These are phyloP conservation scores for Alternaria atra DNA, from an alignment of 2,329 filamentous ascomycete species.

Conservation along the genomic window DNA sequence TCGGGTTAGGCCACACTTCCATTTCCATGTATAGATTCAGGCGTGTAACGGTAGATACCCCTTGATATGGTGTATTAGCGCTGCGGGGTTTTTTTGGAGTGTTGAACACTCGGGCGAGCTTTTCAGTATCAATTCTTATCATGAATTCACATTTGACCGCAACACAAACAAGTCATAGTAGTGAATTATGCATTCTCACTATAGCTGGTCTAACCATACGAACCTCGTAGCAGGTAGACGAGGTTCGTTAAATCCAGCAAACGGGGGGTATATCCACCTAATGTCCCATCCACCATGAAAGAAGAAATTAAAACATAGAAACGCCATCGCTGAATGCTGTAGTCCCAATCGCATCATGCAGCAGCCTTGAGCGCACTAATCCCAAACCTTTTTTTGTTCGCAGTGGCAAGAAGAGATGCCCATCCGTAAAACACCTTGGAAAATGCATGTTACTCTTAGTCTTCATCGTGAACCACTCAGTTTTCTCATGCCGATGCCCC, in stretches of 20 bases:
- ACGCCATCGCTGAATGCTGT: slow-evolving; percentile 40
- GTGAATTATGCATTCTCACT: slow-evolving; percentile 4
- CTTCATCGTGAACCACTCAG: background rate
- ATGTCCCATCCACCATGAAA: background rate
- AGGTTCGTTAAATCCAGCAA: background rate
- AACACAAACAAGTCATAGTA: background rate
- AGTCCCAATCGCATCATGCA: slow-evolving; percentile 7
- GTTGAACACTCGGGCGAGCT: too few relatives aligned
- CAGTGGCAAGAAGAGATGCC: background rate
- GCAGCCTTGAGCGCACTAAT: background rate
- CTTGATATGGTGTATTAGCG: background rate
- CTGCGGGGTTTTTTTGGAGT: background rate
- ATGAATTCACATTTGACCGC: background rate
- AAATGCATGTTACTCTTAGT: slow-evolving; percentile 6
- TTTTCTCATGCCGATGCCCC: background rate
- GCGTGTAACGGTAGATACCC: background rate
- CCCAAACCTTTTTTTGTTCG: background rate
- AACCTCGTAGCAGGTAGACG: background rate
- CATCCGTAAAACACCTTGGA: slow-evolving; percentile 5
- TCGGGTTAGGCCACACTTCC: background rate
- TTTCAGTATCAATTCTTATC: background rate
- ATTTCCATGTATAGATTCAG: background rate
- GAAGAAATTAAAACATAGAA: slow-evolving; percentile 4
- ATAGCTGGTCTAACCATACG: background rate
- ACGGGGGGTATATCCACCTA: slow-evolving; percentile 14